These are phyloP conservation scores for Pestalotiopsis fici DNA, from an alignment of 2,329 filamentous ascomycete genomes.

Conservation along the genomic window DNA sequence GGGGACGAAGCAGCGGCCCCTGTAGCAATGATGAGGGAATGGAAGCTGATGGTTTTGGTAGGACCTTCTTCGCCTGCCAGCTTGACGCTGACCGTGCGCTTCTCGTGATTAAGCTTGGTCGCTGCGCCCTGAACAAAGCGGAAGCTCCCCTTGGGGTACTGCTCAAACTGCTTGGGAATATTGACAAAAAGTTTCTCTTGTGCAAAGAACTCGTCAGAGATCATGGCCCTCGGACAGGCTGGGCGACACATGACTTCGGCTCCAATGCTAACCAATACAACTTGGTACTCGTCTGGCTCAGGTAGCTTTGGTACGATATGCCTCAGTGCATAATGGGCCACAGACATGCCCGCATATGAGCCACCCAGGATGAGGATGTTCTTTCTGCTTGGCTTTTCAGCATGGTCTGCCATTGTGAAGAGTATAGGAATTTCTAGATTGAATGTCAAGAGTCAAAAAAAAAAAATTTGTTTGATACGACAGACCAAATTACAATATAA, in stretches of 20 bases:
- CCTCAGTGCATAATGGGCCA: slow-evolving; percentile 54
- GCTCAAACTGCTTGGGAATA: slow-evolving; percentile 36
- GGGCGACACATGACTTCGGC: slow-evolving; percentile 41
- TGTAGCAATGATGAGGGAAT: slow-evolving; percentile 51
- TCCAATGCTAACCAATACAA: slow-evolving; percentile 44
- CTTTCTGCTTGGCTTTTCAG: slow-evolving; percentile 16
- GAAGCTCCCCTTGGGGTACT: slow-evolving; percentile 38
- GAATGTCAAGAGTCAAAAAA: not conserved
- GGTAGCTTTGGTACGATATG: slow-evolving; percentile 46
- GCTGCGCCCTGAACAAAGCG: slow-evolving; percentile 43
- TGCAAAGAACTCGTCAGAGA: slow-evolving; percentile 43
- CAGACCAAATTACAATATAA: not conserved
- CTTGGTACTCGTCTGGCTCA: slow-evolving; percentile 34
- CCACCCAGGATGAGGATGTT: slow-evolving; percentile 54
- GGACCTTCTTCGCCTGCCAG: not conserved
- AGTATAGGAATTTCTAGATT: too few species aligned
- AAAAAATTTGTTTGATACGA: not conserved
- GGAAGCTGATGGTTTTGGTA: slow-evolving; percentile 31
- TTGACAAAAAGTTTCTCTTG: slow-evolving; percentile 45
- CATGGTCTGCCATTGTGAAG: not conserved
- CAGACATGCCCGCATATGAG: slow-evolving; percentile 52
- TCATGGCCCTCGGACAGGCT: slow-evolving; percentile 45
- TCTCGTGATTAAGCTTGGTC: slow-evolving; percentile 31
- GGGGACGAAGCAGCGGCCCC: slow-evolving; percentile 47
- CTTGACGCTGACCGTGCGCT: slow-evolving; percentile 32